Evolutionary conservation across 2,329 filamentous ascomycete genomes (phyloP).

Genomic region (Neonectria faginata): DNA sequence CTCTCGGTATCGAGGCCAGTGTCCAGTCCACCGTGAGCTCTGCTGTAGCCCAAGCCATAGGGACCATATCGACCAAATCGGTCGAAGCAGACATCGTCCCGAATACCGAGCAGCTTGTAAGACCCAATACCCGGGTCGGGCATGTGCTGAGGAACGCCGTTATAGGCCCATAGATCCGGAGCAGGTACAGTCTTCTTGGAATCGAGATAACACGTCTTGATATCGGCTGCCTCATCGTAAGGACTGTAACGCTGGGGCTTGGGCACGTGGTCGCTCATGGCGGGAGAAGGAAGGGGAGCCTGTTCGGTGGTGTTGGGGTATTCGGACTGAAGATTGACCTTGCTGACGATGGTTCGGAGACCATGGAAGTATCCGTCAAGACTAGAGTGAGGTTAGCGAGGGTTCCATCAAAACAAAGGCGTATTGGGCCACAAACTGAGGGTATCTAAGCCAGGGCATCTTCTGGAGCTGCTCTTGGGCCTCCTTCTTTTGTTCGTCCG

Average conservation of each 20-base stretch:
- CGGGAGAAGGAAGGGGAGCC: conserved; percentile 50
- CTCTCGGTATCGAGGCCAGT: conserved; percentile 79
- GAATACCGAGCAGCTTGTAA: conserved; percentile 77
- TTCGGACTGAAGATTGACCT: conserved; percentile 75
- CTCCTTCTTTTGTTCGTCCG: conserved; percentile 46
- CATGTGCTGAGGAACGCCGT: conserved; percentile 79
- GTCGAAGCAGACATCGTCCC: conserved; percentile 87
- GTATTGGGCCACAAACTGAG: conserved; percentile 48
- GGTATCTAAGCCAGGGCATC: conserved; percentile 57
- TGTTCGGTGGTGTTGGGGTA: conserved; percentile 67
- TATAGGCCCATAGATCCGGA: conserved; percentile 75
- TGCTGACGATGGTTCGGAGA: conserved; percentile 75
- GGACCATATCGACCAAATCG: conserved; percentile 86
- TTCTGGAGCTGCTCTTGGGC: conserved; percentile 47
- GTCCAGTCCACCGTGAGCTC: conserved; percentile 75
- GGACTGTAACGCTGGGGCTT: conserved; percentile 71
- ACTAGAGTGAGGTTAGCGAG: conserved; percentile 58
- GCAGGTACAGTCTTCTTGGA: conserved; percentile 65
- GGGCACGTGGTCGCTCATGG: conserved; percentile 53
- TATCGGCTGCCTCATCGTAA: conserved; percentile 70
- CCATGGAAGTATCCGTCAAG: conserved; percentile 86
- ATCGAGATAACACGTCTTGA: conserved; percentile 74
- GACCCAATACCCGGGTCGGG: conserved; percentile 83
- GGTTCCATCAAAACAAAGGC: not conserved
- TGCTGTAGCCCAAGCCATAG: conserved; percentile 86